Percentiles rank a stretch among this genome's conserved stretches.
These are phyloP conservation scores for Phaeotremella fagi DNA, from an alignment of 768 basidiomycete species.

Conservation along the genomic window DNA sequence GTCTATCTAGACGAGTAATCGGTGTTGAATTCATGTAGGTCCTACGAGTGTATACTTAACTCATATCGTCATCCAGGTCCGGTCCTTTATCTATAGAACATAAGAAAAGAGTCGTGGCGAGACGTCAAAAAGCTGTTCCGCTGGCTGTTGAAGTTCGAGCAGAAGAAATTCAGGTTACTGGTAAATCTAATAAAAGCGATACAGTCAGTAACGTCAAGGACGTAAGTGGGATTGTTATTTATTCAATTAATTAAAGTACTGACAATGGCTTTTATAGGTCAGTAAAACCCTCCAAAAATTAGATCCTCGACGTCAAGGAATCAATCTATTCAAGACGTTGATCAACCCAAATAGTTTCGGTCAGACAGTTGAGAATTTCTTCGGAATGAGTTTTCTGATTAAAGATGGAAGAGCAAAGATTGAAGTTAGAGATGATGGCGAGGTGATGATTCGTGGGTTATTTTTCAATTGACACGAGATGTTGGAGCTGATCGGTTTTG, in stretches of 20 bases:
- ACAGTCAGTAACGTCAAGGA: conserved; percentile 77
- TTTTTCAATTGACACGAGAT: neutral
- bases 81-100: conserved; percentile 84
- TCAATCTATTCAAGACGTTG: conserved; percentile 81
- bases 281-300: conserved; percentile 56
- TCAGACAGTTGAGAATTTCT: conserved; percentile 94
- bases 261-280: conserved; percentile 49
- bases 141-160: conserved; percentile 61
- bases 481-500: neutral
- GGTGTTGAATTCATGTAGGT: conserved; percentile 84
- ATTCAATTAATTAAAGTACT: neutral
- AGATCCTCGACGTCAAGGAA: conserved; percentile 43
- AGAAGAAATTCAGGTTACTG: conserved; percentile 54
- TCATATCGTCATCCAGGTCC: conserved; percentile 58
- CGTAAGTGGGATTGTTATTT: conserved; percentile 52
- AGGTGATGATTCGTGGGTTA: conserved; percentile 66
- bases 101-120: conserved; percentile 63
- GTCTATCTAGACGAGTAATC: conserved; percentile 71
- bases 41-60: neutral
- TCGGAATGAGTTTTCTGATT: conserved; percentile 89
- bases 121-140: conserved; percentile 70
- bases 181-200: conserved; percentile 56
- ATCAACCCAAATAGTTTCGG: conserved; percentile 86
- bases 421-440: conserved; percentile 56
- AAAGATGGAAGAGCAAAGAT: conserved; percentile 60